Conservation (phyloP, 73 alveolate genomes). For the Paramecium primaurelia region DNA sequence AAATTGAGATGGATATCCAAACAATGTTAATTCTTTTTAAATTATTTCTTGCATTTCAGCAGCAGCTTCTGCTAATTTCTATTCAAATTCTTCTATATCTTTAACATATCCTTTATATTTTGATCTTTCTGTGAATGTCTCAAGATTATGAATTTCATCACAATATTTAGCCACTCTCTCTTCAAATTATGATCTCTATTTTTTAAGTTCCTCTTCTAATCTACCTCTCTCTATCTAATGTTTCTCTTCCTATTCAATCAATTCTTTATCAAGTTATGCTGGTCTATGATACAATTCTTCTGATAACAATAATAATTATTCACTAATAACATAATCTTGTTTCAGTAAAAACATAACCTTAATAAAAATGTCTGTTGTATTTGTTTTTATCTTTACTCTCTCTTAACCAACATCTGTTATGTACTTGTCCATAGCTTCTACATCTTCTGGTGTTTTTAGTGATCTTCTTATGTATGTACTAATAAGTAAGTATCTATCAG, state of each 20-base stretch:
- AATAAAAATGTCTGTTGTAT: constrained; percentile 23
- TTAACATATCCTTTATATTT: constrained; percentile 27
- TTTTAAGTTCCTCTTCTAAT: constrained; percentile 47
- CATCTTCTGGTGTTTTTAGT: constrained; percentile 53
- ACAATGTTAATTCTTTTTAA: constrained; percentile 35
- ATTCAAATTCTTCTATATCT: constrained; percentile 62
- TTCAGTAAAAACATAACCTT: constrained; percentile 38
- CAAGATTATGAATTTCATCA: constrained; percentile 44
- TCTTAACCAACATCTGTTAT: constrained; percentile 32
- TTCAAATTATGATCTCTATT: constrained; percentile 50
- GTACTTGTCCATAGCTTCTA: constrained; percentile 56
- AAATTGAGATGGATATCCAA: constrained; percentile 41
- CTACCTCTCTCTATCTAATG: constrained; percentile 40
- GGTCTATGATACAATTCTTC: constrained; percentile 57
- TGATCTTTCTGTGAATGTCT: constrained; percentile 46
- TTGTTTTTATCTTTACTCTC: constrained; percentile 33
- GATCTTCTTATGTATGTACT: constrained; percentile 46
- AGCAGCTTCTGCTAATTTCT: constrained; percentile 20
- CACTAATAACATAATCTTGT: neutral
- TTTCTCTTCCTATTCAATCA: constrained; percentile 55
- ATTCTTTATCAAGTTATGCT: constrained; percentile 39
- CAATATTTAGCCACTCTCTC: constrained; percentile 29
- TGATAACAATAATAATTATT: neutral
- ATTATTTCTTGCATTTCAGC: constrained; percentile 48
- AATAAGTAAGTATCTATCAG: constrained; percentile 40